Conservation (phyloP, 169 alveolate species). For the Babesia divergens region DNA sequence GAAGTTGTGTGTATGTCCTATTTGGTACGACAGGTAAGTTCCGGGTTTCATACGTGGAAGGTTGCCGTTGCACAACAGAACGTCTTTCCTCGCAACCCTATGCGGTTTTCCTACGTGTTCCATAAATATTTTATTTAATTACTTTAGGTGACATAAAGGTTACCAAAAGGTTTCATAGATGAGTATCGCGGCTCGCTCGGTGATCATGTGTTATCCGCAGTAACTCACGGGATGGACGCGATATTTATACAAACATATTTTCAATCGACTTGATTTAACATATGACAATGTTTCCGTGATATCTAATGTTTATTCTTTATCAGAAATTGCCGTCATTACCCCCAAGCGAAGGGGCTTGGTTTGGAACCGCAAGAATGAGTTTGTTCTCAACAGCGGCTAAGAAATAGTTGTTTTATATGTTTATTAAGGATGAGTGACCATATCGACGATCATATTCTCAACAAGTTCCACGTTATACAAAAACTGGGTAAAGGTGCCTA, state of each 20-base stretch:
- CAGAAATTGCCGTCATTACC: slow-evolving; percentile 1
- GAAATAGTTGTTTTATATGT: neutral
- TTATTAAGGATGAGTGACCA: slow-evolving; percentile 56
- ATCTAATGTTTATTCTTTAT: neutral
- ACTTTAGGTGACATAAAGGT: too few relatives aligned
- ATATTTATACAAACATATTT: neutral
- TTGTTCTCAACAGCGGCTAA: neutral
- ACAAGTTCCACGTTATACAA: slow-evolving; percentile 84
- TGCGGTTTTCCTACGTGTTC: too few relatives aligned
- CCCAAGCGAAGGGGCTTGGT: neutral
- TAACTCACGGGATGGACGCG: neutral
- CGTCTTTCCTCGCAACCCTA: neutral
- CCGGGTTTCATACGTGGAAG: slow-evolving; percentile 15
- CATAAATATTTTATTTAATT: too few relatives aligned
- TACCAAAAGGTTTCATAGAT: neutral
- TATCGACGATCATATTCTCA: slow-evolving; percentile 89
- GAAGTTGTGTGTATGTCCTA: slow-evolving; percentile 23
- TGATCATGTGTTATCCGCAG: neutral
- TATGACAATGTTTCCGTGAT: neutral
- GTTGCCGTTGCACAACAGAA: neutral
- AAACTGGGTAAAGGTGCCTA: slow-evolving; percentile 97
- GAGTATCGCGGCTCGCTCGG: neutral
- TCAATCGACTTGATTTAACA: neutral
- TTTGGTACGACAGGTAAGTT: slow-evolving; percentile 20
- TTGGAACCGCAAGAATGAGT: slow-evolving; percentile 6